Conservation (phyloP, 768 basidiomycete species). For the Sistotremastrum niveocremeum region DNA sequence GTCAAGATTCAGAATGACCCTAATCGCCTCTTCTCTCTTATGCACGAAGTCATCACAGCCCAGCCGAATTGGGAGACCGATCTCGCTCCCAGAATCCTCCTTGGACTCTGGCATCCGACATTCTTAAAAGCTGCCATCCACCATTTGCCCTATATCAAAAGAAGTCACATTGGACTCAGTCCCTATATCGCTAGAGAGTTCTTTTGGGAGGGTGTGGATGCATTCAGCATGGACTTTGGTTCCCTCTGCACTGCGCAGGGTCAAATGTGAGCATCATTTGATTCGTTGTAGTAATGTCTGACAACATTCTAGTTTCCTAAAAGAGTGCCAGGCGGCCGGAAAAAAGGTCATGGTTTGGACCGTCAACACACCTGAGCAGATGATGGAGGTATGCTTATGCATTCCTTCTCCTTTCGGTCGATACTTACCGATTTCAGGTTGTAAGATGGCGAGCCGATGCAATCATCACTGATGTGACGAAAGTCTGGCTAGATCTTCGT, state of each 20-base stretch:
- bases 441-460: slow-evolving; percentile 63
- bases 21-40: slow-evolving; percentile 65
- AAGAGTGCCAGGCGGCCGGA: slow-evolving; percentile 62
- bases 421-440: slow-evolving; percentile 29
- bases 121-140: slow-evolving; percentile 69
- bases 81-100: slow-evolving; percentile 68
- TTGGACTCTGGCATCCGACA: slow-evolving; percentile 85
- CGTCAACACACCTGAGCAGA: slow-evolving; percentile 77
- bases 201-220: slow-evolving; percentile 81
- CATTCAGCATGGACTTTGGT: slow-evolving; percentile 75
- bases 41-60: slow-evolving; percentile 51
- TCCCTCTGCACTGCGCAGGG: slow-evolving; percentile 63
- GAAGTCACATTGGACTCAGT: slow-evolving; percentile 74
- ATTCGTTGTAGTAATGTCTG: too few species aligned
- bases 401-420: neutral
- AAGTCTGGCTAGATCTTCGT: slow-evolving; percentile 53
- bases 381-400: slow-evolving; percentile 61
- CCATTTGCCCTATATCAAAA: slow-evolving; percentile 67
- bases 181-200: slow-evolving; percentile 62
- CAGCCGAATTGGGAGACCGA: slow-evolving; percentile 59
- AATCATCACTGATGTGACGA: slow-evolving; percentile 66
- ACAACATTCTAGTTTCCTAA: slow-evolving; percentile 45
- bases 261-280: slow-evolving; percentile 31
- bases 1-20: slow-evolving; percentile 92
- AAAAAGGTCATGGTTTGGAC: slow-evolving; percentile 95